A percentile compares a stretch with the other conserved stretches of the same genome.
phyloP scores from a whole-genome alignment of 331 rosid species.

The Quercus lobata region DNA sequence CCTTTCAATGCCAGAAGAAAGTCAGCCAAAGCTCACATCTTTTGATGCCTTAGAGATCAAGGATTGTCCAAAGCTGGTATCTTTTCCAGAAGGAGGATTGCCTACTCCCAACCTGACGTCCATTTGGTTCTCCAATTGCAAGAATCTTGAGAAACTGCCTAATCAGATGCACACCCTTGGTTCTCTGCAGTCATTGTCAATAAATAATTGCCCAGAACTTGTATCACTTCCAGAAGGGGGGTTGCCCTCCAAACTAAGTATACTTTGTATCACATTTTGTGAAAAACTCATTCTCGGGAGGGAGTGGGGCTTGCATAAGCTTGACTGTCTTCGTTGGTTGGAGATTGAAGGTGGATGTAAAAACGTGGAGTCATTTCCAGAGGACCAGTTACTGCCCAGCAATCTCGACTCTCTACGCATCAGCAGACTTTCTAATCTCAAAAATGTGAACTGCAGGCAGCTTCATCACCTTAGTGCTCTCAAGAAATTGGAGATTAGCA shows the following conservation, averaged over 20 bases:
- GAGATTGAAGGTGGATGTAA: not conserved
- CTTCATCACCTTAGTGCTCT: constrained; percentile 19
- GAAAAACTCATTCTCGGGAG: constrained; percentile 12
- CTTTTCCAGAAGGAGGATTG: constrained; percentile 32
- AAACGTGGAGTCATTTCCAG: constrained; percentile 18
- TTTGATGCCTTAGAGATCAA: constrained; percentile 23
- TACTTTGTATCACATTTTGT: constrained; percentile 24
- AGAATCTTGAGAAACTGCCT: constrained; percentile 28
- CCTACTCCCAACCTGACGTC: constrained; percentile 26
- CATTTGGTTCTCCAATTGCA: constrained; percentile 22
- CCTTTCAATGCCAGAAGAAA: constrained; percentile 7
- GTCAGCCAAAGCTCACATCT: constrained; percentile 12
- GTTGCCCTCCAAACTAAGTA: not conserved
- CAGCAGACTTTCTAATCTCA: not conserved
- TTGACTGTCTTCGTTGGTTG: not conserved
- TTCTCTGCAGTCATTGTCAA: constrained; percentile 21
- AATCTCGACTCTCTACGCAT: not conserved
- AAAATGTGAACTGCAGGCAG: constrained; percentile 1
- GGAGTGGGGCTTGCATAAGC: not conserved
- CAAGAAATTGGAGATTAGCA: not conserved
- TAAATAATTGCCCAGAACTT: constrained; percentile 33
- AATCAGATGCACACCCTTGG: constrained; percentile 25
- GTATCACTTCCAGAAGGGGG: constrained; percentile 12
- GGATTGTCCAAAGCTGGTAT: constrained; percentile 24
- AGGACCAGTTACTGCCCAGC: constrained; percentile 16